Evolutionary conservation across 2,329 filamentous ascomycete genomes (phyloP).

Genomic region (Arthrinium phaeospermum): DNA sequence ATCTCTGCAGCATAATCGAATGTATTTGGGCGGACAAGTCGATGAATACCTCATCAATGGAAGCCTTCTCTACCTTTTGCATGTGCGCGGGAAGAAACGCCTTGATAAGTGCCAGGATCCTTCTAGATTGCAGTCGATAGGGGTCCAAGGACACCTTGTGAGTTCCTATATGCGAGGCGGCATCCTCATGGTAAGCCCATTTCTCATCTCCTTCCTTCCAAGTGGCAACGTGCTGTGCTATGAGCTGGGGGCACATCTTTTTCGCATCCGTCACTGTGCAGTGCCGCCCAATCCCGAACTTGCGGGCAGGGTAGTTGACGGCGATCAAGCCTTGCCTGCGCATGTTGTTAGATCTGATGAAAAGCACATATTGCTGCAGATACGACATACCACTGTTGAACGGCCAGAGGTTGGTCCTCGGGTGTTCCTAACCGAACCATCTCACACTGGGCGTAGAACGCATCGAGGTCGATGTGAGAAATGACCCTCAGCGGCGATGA

Average conservation of each 20-base stretch:
- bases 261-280: slow-evolving; percentile 81
- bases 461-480: slow-evolving; percentile 74
- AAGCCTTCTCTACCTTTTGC: slow-evolving; percentile 88
- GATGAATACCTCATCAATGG: slow-evolving; percentile 94
- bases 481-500: slow-evolving; percentile 18
- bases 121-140: slow-evolving; percentile 83
- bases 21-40: slow-evolving; percentile 89
- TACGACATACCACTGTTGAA: slow-evolving; percentile 79
- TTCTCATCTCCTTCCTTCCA: slow-evolving; percentile 90
- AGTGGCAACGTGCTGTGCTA: slow-evolving; percentile 91
- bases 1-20: slow-evolving; percentile 73
- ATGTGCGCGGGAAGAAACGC: slow-evolving; percentile 68
- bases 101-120: slow-evolving; percentile 81
- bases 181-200: slow-evolving; percentile 90
- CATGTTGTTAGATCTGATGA: slow-evolving; percentile 12
- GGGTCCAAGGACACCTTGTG: slow-evolving; percentile 96
- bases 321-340: slow-evolving; percentile 87
- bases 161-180: slow-evolving; percentile 77
- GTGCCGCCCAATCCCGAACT: slow-evolving; percentile 79
- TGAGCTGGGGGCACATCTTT: slow-evolving; percentile 83
- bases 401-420: slow-evolving; percentile 81
- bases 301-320: slow-evolving; percentile 90
- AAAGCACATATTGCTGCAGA: not conserved
- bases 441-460: slow-evolving; percentile 97
- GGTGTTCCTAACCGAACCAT: slow-evolving; percentile 81